Base-by-base conservation (phyloP, 495 filamentous ascomycete species). In the Melanomma pulvis-pyrius region DNA sequence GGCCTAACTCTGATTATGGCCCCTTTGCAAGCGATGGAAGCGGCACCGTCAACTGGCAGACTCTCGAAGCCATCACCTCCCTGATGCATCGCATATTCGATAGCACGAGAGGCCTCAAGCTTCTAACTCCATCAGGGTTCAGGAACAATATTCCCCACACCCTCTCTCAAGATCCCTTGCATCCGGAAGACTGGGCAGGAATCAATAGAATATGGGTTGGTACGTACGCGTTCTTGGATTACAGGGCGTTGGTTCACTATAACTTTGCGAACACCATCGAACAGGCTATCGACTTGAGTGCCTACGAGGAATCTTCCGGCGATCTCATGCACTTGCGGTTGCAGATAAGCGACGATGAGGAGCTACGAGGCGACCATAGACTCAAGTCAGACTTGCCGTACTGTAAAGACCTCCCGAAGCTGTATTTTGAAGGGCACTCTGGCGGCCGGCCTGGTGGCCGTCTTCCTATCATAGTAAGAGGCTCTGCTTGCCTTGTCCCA, bases 221-320 rank as follows among this genome's bases (percentile, higher is more conserved):
- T 3, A 71, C 63, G 15, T 71, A 67, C 44, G 68, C 63, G 1
- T 71, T 71, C 26, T 54, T 71, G 4, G 68, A 67, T 29, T 67
- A 67, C 47, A 53, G 63, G 13, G 59, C 59, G 3, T 41, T 71
- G 24, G 63, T 67, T 7, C 68, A 64, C 32, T 67, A 71, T 47
- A 67, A 67, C 41, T 67, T 71, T 53, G 68, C 63, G 21, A 58
- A 66, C 30, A 29, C 55, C 32, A 32, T 56, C 12, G 68, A 62
- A 34, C 59, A 63, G 25, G 52, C 68, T 11, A 59, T 60, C 63
- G 63, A 48, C 19, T 54, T 60, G 11, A 63, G 59, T 1, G 24
- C 13, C 9, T 60, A 63, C 25, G 59, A 71, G 34, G 68, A 71
- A 34, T 52, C 68, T n/a, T 60, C 53, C 48, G 68, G 64, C 7